Base-by-base conservation (phyloP, 345 rosid species). In the Salix brachista region DNA sequence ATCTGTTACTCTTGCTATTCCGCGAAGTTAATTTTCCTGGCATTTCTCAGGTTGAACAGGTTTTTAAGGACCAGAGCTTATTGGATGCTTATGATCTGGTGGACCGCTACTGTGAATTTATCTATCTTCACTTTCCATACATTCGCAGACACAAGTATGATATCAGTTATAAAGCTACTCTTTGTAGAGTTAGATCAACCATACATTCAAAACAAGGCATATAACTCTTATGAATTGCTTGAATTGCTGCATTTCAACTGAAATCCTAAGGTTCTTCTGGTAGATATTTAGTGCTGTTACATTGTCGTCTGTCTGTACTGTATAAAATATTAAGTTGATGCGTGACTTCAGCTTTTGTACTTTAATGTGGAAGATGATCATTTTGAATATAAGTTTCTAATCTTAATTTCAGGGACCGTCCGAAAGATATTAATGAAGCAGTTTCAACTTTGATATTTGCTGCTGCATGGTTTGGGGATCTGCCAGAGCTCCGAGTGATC, bases 371-470 rank as follows among this genome's bases (percentile, higher is more conserved):
- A 32, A n/a, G 67, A 67, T 66, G 52, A 36, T 23, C 72, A 34
- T 14, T 11, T 64, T 5, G n/a, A n/a, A 39, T 56, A 6, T 25
- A 10, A 36, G 28, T 28, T 37, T 65, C 13, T 44, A 0, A 44
- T 44, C 56, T 30, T 60, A 42, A 19, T 64, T 41, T 30, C 67
- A 84, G 87, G 83, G 71, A 70, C 32, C 69, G 74, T 61, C 77
- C 83, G 28, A 44, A 70, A 76, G 84, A 81, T 10, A 73, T 81
- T 48, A 78, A 74, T 16, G 87, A 84, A 79, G 84, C 84, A 64
- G 74, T 84, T 70, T 84, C 87, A 48, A 73, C 84, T 36, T 48
- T 84, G 48, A 76, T 81, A 30, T 79, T 73, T 79, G 79, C 83
- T 44, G 67, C 79, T 42, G 64, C 83, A 10, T 75, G 83, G 80